phyloP scores from a whole-genome alignment of 225 moss, liverwort and hornwort genomes.

The Bryum argenteum region DNA sequence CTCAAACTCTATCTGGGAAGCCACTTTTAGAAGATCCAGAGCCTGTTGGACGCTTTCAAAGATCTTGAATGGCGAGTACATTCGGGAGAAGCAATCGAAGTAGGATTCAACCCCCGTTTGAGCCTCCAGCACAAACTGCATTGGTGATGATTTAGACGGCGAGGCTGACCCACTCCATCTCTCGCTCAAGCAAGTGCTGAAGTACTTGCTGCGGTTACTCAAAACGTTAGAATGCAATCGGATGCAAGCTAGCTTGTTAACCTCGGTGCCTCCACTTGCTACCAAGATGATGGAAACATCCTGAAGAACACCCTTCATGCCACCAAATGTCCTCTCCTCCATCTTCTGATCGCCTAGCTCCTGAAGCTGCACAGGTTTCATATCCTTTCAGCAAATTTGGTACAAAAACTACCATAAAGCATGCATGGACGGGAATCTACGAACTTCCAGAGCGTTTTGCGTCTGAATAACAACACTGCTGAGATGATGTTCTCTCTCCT shows the following conservation, averaged over 20 bases:
- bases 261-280: neutral
- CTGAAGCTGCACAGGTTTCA: neutral
- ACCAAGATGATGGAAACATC: conserved; percentile 24
- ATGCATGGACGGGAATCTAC: no score
- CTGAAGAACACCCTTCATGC: neutral
- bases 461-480: no score
- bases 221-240: conserved; percentile 17
- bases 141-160: neutral
- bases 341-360: neutral
- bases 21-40: conserved; percentile 24
- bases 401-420: no score
- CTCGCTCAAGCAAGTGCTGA: conserved; percentile 26
- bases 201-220: conserved; percentile 24
- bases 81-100: conserved; percentile 25
- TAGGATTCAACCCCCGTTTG: conserved; percentile 11
- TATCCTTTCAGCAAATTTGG: no score
- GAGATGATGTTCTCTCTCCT: no score
- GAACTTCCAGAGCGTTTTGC: no score
- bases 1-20: conserved; percentile 6
- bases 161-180: conserved; percentile 20
- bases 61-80: conserved; percentile 11
- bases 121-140: conserved; percentile 21
- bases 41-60: neutral
- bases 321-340: conserved; percentile 3
- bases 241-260: neutral